These are phyloP conservation scores for Pilasporangium apinafurcum DNA, from an alignment of 352 stramenopile species.

Conservation along the genomic window DNA sequence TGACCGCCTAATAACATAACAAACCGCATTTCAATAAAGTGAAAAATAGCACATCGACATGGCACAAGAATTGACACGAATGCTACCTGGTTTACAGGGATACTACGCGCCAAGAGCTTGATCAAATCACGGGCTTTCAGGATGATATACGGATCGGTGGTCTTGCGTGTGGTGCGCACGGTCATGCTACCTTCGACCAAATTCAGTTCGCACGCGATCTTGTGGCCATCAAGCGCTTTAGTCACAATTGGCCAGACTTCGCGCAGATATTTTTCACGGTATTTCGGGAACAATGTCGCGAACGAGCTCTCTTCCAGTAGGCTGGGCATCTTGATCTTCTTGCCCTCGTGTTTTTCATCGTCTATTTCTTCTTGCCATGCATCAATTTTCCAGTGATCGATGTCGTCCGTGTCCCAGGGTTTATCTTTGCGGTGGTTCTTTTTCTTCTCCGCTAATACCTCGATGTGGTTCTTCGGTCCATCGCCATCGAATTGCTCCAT, in stretches of 20 bases:
- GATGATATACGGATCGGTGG: constrained; percentile 96
- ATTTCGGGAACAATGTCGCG: constrained; percentile 99
- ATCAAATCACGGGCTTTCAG: constrained; percentile 98
- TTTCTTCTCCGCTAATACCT: constrained; percentile 42
- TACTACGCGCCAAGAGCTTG: constrained; percentile 96
- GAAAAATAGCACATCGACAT: background rate
- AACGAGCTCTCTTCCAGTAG: constrained; percentile 99
- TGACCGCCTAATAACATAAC: constrained; percentile 61
- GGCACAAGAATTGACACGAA: background rate
- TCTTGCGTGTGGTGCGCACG: constrained; percentile 94
- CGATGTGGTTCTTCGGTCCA: constrained; percentile 25
- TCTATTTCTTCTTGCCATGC: constrained; percentile 72
- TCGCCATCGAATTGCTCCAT: constrained; percentile 76
- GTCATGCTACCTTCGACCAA: constrained; percentile 95
- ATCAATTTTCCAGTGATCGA: constrained; percentile 99
- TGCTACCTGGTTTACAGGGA: constrained; percentile 93
- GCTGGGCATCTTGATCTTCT: constrained; percentile 58
- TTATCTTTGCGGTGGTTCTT: constrained; percentile 99
- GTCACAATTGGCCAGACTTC: constrained; percentile 99
- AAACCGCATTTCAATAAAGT: background rate
- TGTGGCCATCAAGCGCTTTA: constrained; percentile 92
- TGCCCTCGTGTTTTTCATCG: constrained; percentile 72
- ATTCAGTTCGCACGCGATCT: constrained; percentile 98
- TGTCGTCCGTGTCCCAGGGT: constrained; percentile 97
- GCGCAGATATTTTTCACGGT: constrained; percentile 98